Conservation (phyloP, 768 basidiomycete species). For the Baorangia bicolor region DNA sequence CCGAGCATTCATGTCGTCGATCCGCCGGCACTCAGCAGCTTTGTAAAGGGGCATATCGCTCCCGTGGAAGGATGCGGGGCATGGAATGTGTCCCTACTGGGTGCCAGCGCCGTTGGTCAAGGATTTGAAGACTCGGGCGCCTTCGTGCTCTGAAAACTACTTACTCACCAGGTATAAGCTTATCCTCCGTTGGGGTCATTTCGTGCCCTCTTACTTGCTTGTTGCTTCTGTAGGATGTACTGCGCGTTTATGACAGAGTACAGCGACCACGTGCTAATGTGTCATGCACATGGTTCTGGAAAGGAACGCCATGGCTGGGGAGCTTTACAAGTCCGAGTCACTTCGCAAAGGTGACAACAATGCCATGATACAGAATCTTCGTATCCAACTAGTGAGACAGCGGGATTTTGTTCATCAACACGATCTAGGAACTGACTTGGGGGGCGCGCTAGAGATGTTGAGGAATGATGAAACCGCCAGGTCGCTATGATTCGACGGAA, state of each 20-base stretch:
- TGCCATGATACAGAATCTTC: conserved; percentile 28
- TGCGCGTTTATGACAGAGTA: conserved; percentile 45
- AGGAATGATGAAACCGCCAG: conserved; percentile 2
- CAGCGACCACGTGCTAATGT: conserved; percentile 49
- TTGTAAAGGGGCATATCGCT: conserved; percentile 44
- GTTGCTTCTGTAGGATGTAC: conserved; percentile 37
- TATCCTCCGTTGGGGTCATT: neutral
- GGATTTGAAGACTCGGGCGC: conserved; percentile 62
- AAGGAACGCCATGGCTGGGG: conserved; percentile 41
- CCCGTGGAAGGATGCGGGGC: conserved; percentile 60
- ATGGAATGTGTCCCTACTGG: conserved; percentile 60
- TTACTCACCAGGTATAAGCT: conserved; percentile 41
- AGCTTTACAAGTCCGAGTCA: conserved; percentile 36
- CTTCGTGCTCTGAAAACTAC: conserved; percentile 44
- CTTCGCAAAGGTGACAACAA: conserved; percentile 33
- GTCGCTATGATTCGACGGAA: neutral
- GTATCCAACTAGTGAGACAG: conserved; percentile 35
- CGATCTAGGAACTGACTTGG: conserved; percentile 43
- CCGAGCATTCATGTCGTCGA: conserved; percentile 49
- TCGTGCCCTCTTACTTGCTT: neutral
- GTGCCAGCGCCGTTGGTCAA: conserved; percentile 58
- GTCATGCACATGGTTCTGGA: conserved; percentile 47
- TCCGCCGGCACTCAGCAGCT: conserved; percentile 46
- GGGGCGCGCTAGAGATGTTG: conserved; percentile 27
- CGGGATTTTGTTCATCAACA: conserved; percentile 53